Evolutionary conservation across 306 rosid species (phyloP).

Genomic region (Trifolium repens): DNA sequence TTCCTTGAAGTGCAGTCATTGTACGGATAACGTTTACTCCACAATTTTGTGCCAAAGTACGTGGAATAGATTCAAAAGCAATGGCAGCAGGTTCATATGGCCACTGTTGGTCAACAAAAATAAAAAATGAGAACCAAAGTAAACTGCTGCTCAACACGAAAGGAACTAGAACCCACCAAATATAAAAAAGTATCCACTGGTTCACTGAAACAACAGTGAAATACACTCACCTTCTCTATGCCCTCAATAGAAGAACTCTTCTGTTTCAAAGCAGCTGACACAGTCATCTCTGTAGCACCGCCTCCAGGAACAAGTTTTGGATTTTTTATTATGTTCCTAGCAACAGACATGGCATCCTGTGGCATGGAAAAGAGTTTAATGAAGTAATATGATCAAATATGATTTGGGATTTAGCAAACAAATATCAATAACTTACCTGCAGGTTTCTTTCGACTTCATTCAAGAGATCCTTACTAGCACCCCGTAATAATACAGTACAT

Average conservation of each 20-base stretch:
- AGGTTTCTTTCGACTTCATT: conserved; percentile 93
- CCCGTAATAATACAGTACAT: conserved; percentile 81
- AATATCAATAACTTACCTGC: conserved; percentile 60
- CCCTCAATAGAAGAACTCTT: conserved; percentile 96
- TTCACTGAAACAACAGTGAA: conserved; percentile 11
- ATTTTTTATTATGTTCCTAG: conserved; percentile 85
- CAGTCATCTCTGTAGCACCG: conserved; percentile 95
- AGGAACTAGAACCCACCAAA: conserved; percentile 18
- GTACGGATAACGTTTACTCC: conserved; percentile 96
- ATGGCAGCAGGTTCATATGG: conserved; percentile 99
- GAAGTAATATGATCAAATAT: conserved; percentile 16
- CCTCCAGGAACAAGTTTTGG: conserved; percentile 97
- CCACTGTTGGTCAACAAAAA: conserved; percentile 68
- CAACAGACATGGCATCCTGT: conserved; percentile 94
- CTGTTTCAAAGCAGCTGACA: conserved; percentile 91
- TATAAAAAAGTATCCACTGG: conserved; percentile 5
- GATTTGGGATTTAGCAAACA: not conserved
- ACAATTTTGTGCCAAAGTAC: conserved; percentile 97
- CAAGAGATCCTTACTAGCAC: conserved; percentile 90
- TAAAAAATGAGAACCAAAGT: conserved; percentile 33
- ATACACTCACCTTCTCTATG: conserved; percentile 77
- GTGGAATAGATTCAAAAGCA: conserved; percentile 97
- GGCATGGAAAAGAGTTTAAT: conserved; percentile 46
- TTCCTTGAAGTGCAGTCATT: conserved; percentile 96
- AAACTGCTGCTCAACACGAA: conserved; percentile 9